phyloP scores from a whole-genome alignment of 768 basidiomycete genomes.

The Clitopilus hobsonii region DNA sequence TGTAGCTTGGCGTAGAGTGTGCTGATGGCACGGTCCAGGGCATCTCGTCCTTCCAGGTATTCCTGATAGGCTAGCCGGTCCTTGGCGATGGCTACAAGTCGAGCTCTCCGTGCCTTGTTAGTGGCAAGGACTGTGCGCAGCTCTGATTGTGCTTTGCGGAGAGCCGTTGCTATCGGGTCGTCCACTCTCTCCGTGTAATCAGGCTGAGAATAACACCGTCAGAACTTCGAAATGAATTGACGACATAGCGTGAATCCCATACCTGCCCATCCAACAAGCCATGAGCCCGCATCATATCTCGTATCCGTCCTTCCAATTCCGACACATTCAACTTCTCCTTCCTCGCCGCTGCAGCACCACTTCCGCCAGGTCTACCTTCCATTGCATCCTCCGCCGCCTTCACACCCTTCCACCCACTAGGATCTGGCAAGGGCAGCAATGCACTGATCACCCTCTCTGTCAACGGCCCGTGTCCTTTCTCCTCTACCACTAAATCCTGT shows the following conservation, averaged over 20 bases:
- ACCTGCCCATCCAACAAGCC: constrained; percentile 68
- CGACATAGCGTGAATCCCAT: constrained; percentile 25
- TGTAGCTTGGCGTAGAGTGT: constrained; percentile 73
- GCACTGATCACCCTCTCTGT: constrained; percentile 82
- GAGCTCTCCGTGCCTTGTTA: constrained; percentile 80
- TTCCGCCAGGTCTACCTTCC: constrained; percentile 79
- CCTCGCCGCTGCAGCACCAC: constrained; percentile 70
- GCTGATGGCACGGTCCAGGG: constrained; percentile 82
- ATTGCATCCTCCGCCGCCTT: constrained; percentile 83
- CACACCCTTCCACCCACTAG: constrained; percentile 65
- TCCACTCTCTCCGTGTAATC: constrained; percentile 79
- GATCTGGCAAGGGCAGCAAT: constrained; percentile 65
- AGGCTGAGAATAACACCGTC: constrained; percentile 38
- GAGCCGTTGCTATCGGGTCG: constrained; percentile 88
- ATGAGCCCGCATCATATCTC: constrained; percentile 75
- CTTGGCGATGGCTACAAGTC: constrained; percentile 70
- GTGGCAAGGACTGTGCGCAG: constrained; percentile 70
- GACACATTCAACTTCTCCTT: constrained; percentile 74
- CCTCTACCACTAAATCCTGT: constrained; percentile 61
- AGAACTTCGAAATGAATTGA: background rate
- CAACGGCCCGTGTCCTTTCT: constrained; percentile 80
- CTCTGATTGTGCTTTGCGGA: constrained; percentile 84
- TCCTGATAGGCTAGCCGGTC: constrained; percentile 91
- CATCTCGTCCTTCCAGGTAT: constrained; percentile 79
- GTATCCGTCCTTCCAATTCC: constrained; percentile 71